A percentile compares a stretch with the other conserved stretches of the same genome.
Evolutionary conservation across 345 rosid species (phyloP).

Genomic region (Murraya koenigii): DNA sequence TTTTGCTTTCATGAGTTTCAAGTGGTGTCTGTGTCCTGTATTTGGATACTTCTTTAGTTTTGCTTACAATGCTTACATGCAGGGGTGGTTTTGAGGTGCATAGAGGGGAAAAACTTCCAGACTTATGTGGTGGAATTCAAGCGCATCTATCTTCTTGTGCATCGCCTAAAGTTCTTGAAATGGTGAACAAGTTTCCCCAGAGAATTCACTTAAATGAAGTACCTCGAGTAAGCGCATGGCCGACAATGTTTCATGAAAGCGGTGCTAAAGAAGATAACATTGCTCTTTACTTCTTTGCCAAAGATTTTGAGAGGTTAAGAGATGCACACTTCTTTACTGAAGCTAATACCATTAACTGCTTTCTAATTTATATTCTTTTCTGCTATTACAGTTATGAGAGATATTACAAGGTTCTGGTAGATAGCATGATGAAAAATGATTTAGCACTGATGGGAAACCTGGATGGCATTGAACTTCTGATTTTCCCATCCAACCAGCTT

Average conservation of each 20-base stretch:
- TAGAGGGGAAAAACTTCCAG: constrained; percentile 44
- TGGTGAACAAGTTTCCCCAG: constrained; percentile 53
- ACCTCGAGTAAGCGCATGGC: constrained; percentile 82
- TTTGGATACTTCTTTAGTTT: constrained; percentile 6
- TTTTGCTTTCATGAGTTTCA: background rate
- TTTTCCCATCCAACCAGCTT: constrained; percentile 87
- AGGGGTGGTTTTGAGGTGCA: constrained; percentile 81
- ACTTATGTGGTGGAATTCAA: constrained; percentile 70
- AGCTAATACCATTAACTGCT: background rate
- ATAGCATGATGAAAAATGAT: constrained; percentile 75
- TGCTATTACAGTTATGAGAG: constrained; percentile 65
- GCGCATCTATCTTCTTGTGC: constrained; percentile 75
- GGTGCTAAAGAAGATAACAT: constrained; percentile 83
- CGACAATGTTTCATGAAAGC: constrained; percentile 61
- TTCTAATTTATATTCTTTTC: constrained; percentile 6
- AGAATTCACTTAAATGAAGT: constrained; percentile 69
- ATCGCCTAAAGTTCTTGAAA: constrained; percentile 70
- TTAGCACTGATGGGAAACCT: constrained; percentile 79
- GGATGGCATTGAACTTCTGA: constrained; percentile 71
- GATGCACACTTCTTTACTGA: background rate
- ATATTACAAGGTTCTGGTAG: constrained; percentile 73
- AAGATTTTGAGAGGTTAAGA: constrained; percentile 73
- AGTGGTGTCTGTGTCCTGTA: background rate
- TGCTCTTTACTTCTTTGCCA: constrained; percentile 96
- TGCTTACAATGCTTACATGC: constrained; percentile 24